These are phyloP conservation scores for Alternaria atra DNA, from an alignment of 2,329 filamentous ascomycete species.

Conservation along the genomic window DNA sequence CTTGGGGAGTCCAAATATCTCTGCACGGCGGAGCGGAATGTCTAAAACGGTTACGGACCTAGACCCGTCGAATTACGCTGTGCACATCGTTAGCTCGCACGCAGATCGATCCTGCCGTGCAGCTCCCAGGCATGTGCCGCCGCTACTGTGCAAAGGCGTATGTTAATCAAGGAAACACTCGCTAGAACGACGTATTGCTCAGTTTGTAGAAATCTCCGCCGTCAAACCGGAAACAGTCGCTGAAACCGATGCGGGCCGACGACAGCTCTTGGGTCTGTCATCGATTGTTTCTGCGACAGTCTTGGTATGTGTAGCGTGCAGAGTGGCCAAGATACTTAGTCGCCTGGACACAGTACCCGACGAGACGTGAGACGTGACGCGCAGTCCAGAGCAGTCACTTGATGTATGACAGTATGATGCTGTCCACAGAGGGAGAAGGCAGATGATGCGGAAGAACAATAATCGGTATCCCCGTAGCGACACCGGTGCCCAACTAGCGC, in stretches of 20 bases:
- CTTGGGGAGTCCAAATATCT: neutral
- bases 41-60: neutral
- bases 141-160: neutral
- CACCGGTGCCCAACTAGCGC: neutral
- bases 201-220: neutral
- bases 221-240: neutral
- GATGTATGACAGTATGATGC: neutral
- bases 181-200: neutral
- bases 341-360: neutral
- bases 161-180: neutral
- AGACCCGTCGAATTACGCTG: conserved; percentile 1
- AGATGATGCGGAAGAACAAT: neutral
- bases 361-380: neutral
- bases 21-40: neutral
- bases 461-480: neutral
- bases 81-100: neutral
- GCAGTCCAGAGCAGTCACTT: neutral
- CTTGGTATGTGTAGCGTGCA: neutral
- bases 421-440: neutral
- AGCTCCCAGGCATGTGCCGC: neutral
- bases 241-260: neutral
- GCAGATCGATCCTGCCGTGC: neutral
- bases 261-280: neutral
- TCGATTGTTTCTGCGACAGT: neutral
- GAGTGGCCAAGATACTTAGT: neutral